Conservation (phyloP, 148 eudicot genomes). For the Vaccinium corymbosum region DNA sequence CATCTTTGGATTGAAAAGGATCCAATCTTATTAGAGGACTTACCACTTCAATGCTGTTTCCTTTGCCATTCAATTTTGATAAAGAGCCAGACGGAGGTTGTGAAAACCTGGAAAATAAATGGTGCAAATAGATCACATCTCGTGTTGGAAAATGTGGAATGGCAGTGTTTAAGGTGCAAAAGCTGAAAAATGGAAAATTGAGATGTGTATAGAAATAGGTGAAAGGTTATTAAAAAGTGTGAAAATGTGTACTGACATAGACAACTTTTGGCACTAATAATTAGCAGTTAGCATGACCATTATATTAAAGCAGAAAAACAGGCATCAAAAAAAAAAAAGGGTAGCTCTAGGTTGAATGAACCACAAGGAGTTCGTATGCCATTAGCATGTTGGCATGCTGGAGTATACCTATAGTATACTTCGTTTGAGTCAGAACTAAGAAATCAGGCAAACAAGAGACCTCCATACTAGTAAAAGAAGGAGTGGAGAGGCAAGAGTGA, state of each 20-base stretch:
- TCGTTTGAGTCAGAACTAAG: not conserved
- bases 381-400: not conserved
- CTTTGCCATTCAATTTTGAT: slow-evolving; percentile 38
- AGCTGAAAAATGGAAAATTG: not conserved
- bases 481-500: not conserved
- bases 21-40: not conserved
- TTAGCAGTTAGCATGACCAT: not conserved
- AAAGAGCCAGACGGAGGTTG: slow-evolving; percentile 32
- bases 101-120: slow-evolving; percentile 51
- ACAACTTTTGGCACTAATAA: not conserved
- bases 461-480: not conserved
- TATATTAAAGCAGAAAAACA: not conserved
- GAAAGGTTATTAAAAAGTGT: not conserved
- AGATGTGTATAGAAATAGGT: not conserved
- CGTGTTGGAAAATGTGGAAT: not conserved
- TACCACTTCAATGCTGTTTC: slow-evolving; percentile 42
- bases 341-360: not conserved
- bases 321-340: not conserved
- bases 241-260: not conserved
- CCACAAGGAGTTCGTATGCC: not conserved
- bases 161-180: not conserved
- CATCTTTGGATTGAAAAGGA: not conserved
- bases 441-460: not conserved
- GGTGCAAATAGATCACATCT: slow-evolving; percentile 8
- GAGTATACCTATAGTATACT: not conserved